Base-by-base conservation (phyloP, 2,329 filamentous ascomycete genomes). In the Alternaria consortialis region DNA sequence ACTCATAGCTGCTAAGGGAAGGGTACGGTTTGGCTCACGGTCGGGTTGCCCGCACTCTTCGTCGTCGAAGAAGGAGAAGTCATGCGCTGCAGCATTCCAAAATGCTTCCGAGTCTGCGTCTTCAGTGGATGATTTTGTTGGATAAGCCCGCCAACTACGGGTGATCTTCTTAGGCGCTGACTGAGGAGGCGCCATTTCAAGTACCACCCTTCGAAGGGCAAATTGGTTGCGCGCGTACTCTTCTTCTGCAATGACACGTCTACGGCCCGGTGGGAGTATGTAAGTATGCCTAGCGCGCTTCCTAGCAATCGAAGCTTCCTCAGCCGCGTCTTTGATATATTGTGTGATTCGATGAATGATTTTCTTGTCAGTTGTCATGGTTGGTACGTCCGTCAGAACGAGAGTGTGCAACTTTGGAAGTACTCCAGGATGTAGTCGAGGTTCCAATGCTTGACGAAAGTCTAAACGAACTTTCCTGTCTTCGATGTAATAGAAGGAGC, bases 31-130 rank as follows among this genome's bases (percentile, higher is more conserved):
- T 6, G 79, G 77, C 32, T 84, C 82, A 53, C 78, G 74, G 25
- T 79, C 77, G 13, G 83, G 83, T 13, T 85, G 78, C 11, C 83
- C 80, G 60, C 85, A 86, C 67, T 88, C 86, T 47, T 84, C 84
- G 39, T 86, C 85, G 1, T 80, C 83, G 59, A 89, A 89, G 74
- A 88, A 88, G 29, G 84, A 86, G 63, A 89, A 89, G 68, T 89
- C 87, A 53, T 84, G 80, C 57, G 82, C 80, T 4, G 86, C 85
- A 8, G 86, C 86, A 51, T 83, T 80, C 87, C 86, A 88, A 11
- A 89, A 80, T 4, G 83, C 82, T 69, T 88, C 87, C 5, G 83
- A 85, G 67, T 89, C 87, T 8, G 79, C 76, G 64, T 89, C 87
- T 47, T 87, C 85, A 0, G 86, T 88, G 31, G 84, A 84, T 7